Evolutionary conservation across 2,329 filamentous ascomycete genomes (phyloP).

Genomic region (Trichoderma atrobrunneum): DNA sequence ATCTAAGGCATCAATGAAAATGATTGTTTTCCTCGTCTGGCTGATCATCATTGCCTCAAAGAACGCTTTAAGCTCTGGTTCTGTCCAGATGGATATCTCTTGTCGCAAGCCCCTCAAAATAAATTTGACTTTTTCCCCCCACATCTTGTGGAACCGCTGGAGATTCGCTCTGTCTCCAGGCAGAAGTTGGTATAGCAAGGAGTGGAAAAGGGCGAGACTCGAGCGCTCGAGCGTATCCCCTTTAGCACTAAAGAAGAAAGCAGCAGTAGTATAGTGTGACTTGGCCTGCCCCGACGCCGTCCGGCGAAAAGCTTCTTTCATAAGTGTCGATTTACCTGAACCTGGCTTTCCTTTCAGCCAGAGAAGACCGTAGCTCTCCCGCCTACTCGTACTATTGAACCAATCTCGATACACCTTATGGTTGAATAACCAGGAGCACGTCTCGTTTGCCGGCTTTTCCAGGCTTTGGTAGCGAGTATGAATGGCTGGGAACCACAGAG

Average conservation of each 20-base stretch:
- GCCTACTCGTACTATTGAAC: background rate
- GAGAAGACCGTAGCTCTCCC: background rate
- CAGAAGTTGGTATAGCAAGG: background rate
- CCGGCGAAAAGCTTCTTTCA: background rate
- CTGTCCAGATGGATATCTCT: background rate
- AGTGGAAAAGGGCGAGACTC: background rate
- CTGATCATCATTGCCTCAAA: background rate
- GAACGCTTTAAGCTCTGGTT: background rate
- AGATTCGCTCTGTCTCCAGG: background rate
- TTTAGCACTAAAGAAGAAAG: background rate
- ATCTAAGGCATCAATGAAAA: conserved; percentile 5
- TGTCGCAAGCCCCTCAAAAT: too few species aligned
- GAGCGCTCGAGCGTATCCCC: background rate
- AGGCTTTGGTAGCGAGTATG: background rate
- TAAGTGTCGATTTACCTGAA: background rate
- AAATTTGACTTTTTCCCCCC: background rate
- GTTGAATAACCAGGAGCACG: background rate
- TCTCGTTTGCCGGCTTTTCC: background rate
- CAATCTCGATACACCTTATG: background rate
- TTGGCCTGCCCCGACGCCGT: background rate
- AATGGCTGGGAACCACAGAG: background rate
- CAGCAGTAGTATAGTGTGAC: background rate
- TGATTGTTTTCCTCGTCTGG: background rate
- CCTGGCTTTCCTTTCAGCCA: background rate
- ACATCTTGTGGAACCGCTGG: background rate